Evolutionary conservation across 83 land plant species (phyloP).

Genomic region (Diphasiastrum complanatum): DNA sequence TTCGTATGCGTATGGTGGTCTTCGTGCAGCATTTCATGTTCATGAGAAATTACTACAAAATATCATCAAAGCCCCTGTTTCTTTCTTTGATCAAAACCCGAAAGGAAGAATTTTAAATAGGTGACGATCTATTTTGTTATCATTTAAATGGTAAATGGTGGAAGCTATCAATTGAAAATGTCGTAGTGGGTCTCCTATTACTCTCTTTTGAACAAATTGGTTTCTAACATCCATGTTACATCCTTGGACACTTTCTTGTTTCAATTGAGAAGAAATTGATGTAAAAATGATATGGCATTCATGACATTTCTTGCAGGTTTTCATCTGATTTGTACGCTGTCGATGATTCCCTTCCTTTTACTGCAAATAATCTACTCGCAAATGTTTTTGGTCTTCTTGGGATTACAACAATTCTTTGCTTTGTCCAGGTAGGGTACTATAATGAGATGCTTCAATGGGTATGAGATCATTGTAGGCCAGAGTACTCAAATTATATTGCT

Average conservation of each 20-base stretch:
- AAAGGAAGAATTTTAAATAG: slow-evolving; percentile 82
- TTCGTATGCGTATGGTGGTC: slow-evolving; percentile 84
- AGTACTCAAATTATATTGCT: too few relatives aligned
- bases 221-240: too few relatives aligned
- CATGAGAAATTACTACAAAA: slow-evolving; percentile 53
- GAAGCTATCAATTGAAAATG: too few relatives aligned
- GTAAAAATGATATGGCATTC: not conserved
- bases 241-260: too few relatives aligned
- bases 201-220: too few relatives aligned
- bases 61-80: slow-evolving; percentile 61
- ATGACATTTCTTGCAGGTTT: slow-evolving; percentile 51
- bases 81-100: slow-evolving; percentile 82
- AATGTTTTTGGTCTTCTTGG: slow-evolving; percentile 77
- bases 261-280: too few relatives aligned
- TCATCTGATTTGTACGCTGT: slow-evolving; percentile 87
- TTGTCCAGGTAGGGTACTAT: slow-evolving; percentile 42
- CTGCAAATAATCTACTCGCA: slow-evolving; percentile 75
- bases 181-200: too few relatives aligned
- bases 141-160: too few relatives aligned
- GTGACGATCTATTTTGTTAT: slow-evolving; percentile 24
- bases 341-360: slow-evolving; percentile 97
- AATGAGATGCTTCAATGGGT: too few relatives aligned
- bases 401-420: slow-evolving; percentile 58
- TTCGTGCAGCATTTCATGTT: slow-evolving; percentile 67
- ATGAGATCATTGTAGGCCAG: too few relatives aligned